phyloP scores from a whole-genome alignment of 805 yeast species.

The Suhomyces canberraensis region DNA sequence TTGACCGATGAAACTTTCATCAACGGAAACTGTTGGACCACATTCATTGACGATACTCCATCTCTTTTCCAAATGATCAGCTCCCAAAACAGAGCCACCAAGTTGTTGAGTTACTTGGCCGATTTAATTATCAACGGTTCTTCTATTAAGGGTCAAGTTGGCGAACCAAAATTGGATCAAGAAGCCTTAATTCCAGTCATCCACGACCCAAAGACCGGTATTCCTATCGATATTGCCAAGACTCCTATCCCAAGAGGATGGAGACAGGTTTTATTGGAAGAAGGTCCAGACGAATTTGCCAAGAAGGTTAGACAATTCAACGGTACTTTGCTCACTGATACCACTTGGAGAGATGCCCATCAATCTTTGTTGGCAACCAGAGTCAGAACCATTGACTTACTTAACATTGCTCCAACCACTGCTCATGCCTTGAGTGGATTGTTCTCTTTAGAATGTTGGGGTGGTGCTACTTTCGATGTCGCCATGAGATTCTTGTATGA shows the following conservation, averaged over 20 bases:
- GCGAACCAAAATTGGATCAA: slow-evolving; percentile 75
- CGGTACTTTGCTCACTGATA: slow-evolving; percentile 94
- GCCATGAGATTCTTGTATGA: slow-evolving; percentile 97
- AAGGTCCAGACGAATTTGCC: slow-evolving; percentile 91
- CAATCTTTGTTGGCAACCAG: slow-evolving; percentile 97
- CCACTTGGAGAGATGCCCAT: slow-evolving; percentile 99
- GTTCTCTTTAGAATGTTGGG: slow-evolving; percentile 98
- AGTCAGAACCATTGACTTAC: slow-evolving; percentile 88
- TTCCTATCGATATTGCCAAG: slow-evolving; percentile 54
- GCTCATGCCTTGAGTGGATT: slow-evolving; percentile 87
- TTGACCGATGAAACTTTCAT: slow-evolving; percentile 88
- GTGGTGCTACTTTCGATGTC: slow-evolving; percentile 99
- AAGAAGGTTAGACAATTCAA: slow-evolving; percentile 76
- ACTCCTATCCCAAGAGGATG: slow-evolving; percentile 72
- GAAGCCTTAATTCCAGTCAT: slow-evolving; percentile 76
- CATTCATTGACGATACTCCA: slow-evolving; percentile 98
- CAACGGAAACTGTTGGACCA: slow-evolving; percentile 91
- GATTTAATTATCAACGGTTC: slow-evolving; percentile 96
- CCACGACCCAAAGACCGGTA: slow-evolving; percentile 58
- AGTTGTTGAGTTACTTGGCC: slow-evolving; percentile 84
- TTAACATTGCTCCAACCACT: slow-evolving; percentile 90
- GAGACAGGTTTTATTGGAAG: slow-evolving; percentile 80
- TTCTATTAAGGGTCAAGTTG: slow-evolving; percentile 92
- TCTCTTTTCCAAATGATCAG: slow-evolving; percentile 89
- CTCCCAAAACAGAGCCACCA: slow-evolving; percentile 96